Evolutionary conservation across 805 yeast species (phyloP).

Genomic region (Ogataea chonburiensis): DNA sequence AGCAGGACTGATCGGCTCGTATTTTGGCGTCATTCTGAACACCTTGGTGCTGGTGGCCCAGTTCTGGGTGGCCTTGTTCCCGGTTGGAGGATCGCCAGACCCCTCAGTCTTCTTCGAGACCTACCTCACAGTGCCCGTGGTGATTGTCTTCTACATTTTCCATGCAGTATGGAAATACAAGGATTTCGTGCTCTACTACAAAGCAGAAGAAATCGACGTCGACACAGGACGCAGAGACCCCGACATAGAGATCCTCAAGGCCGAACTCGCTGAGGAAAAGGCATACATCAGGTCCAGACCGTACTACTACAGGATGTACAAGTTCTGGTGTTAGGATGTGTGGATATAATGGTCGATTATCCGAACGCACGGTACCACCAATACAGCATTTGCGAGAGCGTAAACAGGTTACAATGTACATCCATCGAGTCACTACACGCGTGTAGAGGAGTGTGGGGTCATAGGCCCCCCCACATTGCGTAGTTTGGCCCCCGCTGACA

Average conservation of each 20-base stretch:
- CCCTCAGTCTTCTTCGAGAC: constrained; percentile 59
- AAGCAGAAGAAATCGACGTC: constrained; percentile 50
- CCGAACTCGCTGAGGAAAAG: constrained; percentile 55
- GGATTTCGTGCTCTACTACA: constrained; percentile 45
- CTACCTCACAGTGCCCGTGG: constrained; percentile 62
- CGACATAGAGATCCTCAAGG: constrained; percentile 52
- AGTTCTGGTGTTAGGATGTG: constrained; percentile 48
- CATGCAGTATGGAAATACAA: constrained; percentile 36
- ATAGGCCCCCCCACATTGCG: too few relatives aligned
- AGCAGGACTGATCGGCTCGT: constrained; percentile 65
- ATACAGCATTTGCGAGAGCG: too few relatives aligned
- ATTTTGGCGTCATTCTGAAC: constrained; percentile 56
- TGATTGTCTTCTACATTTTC: constrained; percentile 44
- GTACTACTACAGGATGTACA: constrained; percentile 45
- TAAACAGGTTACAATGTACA: too few relatives aligned
- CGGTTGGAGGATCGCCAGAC: constrained; percentile 50
- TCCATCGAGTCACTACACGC: too few relatives aligned
- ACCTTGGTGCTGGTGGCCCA: constrained; percentile 64
- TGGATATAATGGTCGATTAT: neutral
- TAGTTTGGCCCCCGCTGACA: too few relatives aligned
- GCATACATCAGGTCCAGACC: constrained; percentile 46
- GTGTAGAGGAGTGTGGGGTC: too few relatives aligned
- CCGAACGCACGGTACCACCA: too few relatives aligned
- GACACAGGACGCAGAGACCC: constrained; percentile 61
- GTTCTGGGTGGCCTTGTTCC: constrained; percentile 79